Evolutionary conservation across 164 flowering plant genomes (phyloP), one percentile per base, ranked within the genome.

Genomic region (Kalanchoe fedtschenkoi): DNA sequence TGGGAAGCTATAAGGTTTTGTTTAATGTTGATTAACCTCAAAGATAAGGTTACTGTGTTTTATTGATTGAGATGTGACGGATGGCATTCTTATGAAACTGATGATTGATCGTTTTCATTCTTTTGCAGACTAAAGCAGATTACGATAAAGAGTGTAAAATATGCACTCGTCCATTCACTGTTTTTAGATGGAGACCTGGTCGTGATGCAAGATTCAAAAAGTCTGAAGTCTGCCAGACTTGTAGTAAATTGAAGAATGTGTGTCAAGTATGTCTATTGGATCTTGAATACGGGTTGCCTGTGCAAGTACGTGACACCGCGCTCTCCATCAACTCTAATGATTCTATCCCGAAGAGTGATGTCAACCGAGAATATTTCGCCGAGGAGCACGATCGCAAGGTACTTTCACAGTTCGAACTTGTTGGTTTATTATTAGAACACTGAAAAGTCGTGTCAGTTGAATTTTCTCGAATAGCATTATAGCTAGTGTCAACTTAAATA

Each of bases 321-420:
- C 79, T 93, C 21, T 66, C 81, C 53, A 92, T 92, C 63, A 77
- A 71, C 71, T 80, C 96, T 17, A 76, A 90, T 69, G 96, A 90
- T 70, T 65, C 97, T 43, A 93, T 93, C 65, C 98, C 97, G 19
- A 93, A 83, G 77, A 93, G 98, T 68, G 98, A 93, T 72, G 97
- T 93, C 57, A 93, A 93, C 55, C 80, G 97, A 71, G 98, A 93
- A 68, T 93, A 81, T 75, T 93, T 89, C 57, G 95, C 96, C 10
- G 92, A 93, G 69, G 98, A 93, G 75, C 95, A 93, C 71, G 98
- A 89, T 42, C 96, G 97, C 34, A 86, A 74, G 92, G 98, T 89
- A 86, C 57, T 81, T 57, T 34, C 14, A n/a, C 51, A 11, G 2
- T 38, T 60, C 19, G 28, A 47, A 8, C 10, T 32, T 17, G 14